Evolutionary conservation across 2,329 filamentous ascomycete genomes (phyloP), one percentile per base, ranked within the genome.

Genomic region (Calonectria crousiana): DNA sequence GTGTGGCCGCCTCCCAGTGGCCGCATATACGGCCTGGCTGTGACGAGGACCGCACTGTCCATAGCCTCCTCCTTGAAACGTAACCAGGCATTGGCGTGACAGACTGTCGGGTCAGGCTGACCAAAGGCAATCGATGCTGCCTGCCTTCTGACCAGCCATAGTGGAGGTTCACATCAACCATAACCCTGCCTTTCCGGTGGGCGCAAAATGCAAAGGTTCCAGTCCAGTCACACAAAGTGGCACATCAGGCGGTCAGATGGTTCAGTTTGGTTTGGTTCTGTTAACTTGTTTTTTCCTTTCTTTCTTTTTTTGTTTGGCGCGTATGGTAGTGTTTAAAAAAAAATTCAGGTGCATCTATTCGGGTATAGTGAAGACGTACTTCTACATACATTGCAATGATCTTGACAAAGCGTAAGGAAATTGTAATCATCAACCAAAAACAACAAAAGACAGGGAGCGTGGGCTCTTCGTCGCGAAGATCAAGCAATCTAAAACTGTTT

Each of bases 401-500:
- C 69, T 60, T 66, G 64, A 47, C 72, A 72, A 72, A 66, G 72
- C 23, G 23, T 28, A 28, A 51, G 58, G 47, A 60, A 16, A 68
- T 69, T 69, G n/a, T 38, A 52, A 62, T 71, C 60, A 69, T 34
- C 72, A 71, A 36, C 47, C 69, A 73, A 44, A 69, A 36, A 62
- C 36, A 67, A 66, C 72, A 76, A 72, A 77, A 36, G 60, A 73
- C 18, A 78, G 78, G 52, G 76, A 78, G 76, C 72, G 77, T 73
- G 58, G 65, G 76, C 77, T 83, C 82, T 83, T 84, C 82, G 73
- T 78, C 76, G 81, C 77, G 81, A 84, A 83, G 82, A 83, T 81
- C 74, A 80, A 82, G 75, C 74, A 80, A 74, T 84, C 81, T 83
- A 83, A 77, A 78, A 69, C 75, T 67, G 47, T 16, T 16, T 76